Conservation (phyloP, 805 yeast genomes). For the Debaryomyces castellii region DNA sequence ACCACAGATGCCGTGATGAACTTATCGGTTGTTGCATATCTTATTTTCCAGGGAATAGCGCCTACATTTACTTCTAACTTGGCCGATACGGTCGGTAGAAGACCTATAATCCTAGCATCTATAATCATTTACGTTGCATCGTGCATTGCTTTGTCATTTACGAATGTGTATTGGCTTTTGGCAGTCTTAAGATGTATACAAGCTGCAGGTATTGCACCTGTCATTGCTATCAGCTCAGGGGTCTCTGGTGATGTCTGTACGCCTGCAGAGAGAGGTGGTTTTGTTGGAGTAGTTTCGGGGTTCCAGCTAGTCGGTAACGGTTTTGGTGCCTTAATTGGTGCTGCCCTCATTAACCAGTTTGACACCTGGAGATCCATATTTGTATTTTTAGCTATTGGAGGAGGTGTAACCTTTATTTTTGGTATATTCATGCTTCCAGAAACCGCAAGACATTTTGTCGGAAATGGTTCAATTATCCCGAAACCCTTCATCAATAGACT, state of each 20-base stretch:
- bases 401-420: constrained; percentile 41
- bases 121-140: constrained; percentile 56
- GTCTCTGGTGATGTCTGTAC: constrained; percentile 73
- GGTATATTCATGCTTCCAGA: constrained; percentile 56
- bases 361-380: constrained; percentile 72
- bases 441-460: constrained; percentile 69
- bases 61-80: constrained; percentile 70
- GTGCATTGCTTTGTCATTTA: constrained; percentile 64
- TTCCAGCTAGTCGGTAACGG: constrained; percentile 71
- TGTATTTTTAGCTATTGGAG: constrained; percentile 69
- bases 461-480: constrained; percentile 70
- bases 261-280: constrained; percentile 65
- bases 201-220: constrained; percentile 75
- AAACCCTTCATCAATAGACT: constrained; percentile 38
- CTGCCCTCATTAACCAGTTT: constrained; percentile 40
- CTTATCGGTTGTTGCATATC: constrained; percentile 72
- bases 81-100: constrained; percentile 70
- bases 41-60: constrained; percentile 71
- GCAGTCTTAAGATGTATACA: constrained; percentile 70
- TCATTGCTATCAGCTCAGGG: constrained; percentile 69
- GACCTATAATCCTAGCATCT: constrained; percentile 63
- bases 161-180: constrained; percentile 58
- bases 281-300: constrained; percentile 65
- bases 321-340: constrained; percentile 67
- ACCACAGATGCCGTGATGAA: constrained; percentile 60